Evolutionary conservation across 139 green algal species (phyloP), one percentile per base, ranked within the genome.

Genomic region (Chlorella sp.): DNA sequence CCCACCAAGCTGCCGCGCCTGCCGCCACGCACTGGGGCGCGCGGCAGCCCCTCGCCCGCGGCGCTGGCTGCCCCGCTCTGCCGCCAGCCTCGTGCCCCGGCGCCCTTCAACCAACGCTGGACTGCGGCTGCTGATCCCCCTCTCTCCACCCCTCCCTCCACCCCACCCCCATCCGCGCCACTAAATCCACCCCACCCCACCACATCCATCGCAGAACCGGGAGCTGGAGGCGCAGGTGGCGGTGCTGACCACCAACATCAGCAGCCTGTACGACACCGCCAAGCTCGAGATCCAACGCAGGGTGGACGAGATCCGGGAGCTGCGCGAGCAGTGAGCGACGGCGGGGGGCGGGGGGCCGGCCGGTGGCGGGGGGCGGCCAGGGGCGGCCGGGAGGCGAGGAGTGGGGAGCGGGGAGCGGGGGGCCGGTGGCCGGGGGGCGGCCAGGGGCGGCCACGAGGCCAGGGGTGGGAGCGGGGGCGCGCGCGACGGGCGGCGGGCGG

Each of bases 221-320:
- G 27, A 80, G 19, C 68, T 91, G 6, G 35, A 74, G 1, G 19
- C 40, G 15, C 71, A 90, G 60, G 79, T 83, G 1, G 60, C 72
- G 12, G 53, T 79, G 19, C 84, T 94, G 29, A 58, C 87, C 7
- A 74, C 75, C 50, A 94, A 94, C 82, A 90, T 94, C 6, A 91
- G 85, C 2, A 70, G 45, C 19, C 79, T 93, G 0, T 96, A 83
- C 76, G 90, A 90, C 43, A 96, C 91, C 36, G 91, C 91, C 21
- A 89, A 90, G 53, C 60, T 86, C 59, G 91, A 95, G 76, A 68
- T 94, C 36, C 77, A 89, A 25, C 77, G 90, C 33, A 92, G 91
- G 61, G 78, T 81, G 35, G 36, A 67, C 0, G 82, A 92, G 41
- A 88, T 94, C 19, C 83, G 77, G 67, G 55, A 80, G 31, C 81